Base-by-base conservation (phyloP, 2,329 filamentous ascomycete genomes). In the Colletotrichum eleusines region DNA sequence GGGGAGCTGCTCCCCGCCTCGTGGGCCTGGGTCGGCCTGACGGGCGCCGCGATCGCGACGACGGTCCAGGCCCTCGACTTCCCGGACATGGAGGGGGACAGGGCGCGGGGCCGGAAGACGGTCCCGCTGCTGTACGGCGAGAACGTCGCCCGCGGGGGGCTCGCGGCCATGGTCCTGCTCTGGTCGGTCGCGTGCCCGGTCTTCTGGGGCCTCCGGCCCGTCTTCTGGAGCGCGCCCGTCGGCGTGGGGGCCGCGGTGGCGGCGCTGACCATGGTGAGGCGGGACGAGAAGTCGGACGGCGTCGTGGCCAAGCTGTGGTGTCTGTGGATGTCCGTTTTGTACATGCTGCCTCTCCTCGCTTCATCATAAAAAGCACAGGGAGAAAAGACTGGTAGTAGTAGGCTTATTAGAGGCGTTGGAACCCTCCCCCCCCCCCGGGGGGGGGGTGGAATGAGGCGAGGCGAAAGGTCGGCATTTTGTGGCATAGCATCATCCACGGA, bases 1-100 rank as follows among this genome's bases (percentile, higher is more conserved):
- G 71, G 55, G 0, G 42, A 63, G 7, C 58, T 75, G 23, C 53
- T 73, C 3, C 68, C 69, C 12, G 51, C 58, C 20, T 68, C 67
- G 5, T 74, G 71, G 38, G 51, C 54, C 20, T 79, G 77, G 76
- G 72, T 75, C 2, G 58, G 70, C 12, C 18, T 76, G 9, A 77
- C 73, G 2, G 74, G 74, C 0, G 71, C 64, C 31, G 71, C 76
- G 1, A 66, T 77, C 33, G 64, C 74, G n/a, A 78, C 75, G 0
- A 80, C 77, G 0, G 74, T 79, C 0, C 76, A 79, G 16, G 74
- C 74, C 0, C 73, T 79, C 31, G 78, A 79, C 7, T 69, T 71
- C 23, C 64, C 65, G 1, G 78, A 77, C 31, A 63, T 75, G 60
- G 74, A 76, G 26, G 77, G 77, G 0, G 78, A 79, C 38, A 63